Evolutionary conservation across 2,329 filamentous ascomycete genomes (phyloP), one percentile per base, ranked within the genome.

Genomic region (Pyrenophora teres): DNA sequence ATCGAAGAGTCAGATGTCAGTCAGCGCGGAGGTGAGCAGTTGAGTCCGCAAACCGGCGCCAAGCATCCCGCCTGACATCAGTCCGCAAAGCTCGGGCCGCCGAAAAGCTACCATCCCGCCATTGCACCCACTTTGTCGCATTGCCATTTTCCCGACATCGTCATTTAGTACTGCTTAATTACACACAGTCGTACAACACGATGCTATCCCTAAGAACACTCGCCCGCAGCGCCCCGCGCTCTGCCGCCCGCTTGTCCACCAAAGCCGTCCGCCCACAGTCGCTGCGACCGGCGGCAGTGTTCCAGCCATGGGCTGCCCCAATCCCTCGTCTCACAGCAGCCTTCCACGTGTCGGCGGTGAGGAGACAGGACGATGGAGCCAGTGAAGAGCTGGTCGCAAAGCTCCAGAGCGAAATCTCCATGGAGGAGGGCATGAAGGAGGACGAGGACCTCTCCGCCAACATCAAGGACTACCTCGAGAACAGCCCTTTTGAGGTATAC

Each of bases 401-500:
- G 83, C 84, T 99, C 42, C 85, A 90, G 59, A 70, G 60, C 40
- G 71, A 74, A 47, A 71, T 73, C 46, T 56, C 64, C 42, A 67
- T 96, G 70, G 94, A 97, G 82, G 84, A 86, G 68, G 87, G 92
- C 70, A 87, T 92, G 76, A 87, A 88, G 76, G 82, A 87, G 61
- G 81, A 84, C 56, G 85, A 90, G 68, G 83, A 89, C 60, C 77
- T 89, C 61, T 88, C 91, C 35, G 82, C 86, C 58, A 89, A 87
- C 73, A 84, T 97, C 74, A 87, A 91, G 78, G 90, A 94, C 74
- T 97, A 95, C 77, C 78, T 97, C 40, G 86, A 93, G 71, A 93
- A 90, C 78, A 87, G 87, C 70, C 83, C 87, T 35, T 99, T 92
- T 76, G 82, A 93, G 81, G 82, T 94, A 72, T 46, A 68, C 41